Percentiles rank a stretch among this genome's conserved stretches.
phyloP scores from a whole-genome alignment of 192 early-diverging fungal genomes.

The Dissophora globulifera region DNA sequence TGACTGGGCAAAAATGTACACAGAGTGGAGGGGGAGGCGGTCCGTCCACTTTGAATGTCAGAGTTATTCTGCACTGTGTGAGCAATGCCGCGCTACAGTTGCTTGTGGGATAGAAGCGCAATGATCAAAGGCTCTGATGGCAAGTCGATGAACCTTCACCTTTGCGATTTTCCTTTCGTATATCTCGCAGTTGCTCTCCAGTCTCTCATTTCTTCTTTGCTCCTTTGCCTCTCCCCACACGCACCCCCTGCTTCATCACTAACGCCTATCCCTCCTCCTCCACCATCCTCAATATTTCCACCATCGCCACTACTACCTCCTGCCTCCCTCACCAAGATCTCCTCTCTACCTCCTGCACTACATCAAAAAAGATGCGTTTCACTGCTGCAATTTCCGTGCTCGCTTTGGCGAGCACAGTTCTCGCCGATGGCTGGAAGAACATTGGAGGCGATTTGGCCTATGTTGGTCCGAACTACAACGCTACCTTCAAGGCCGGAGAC shows the following conservation, averaged over 20 bases:
- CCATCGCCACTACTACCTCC: not conserved
- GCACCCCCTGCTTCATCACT: constrained; percentile 1
- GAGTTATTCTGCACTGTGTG: too few species aligned
- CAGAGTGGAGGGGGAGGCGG: too few species aligned
- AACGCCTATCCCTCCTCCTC: constrained; percentile 2
- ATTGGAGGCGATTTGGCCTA: constrained; percentile 39
- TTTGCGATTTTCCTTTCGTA: too few species aligned
- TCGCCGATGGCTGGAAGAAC: constrained; percentile 34
- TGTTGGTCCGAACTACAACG: constrained; percentile 32
- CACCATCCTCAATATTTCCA: not conserved
- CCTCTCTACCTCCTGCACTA: not conserved
- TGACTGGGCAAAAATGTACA: constrained; percentile 5
- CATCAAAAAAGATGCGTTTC: constrained; percentile 32
- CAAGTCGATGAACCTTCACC: too few species aligned
- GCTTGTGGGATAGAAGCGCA: too few species aligned
- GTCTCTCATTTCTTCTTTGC: constrained; percentile 37
- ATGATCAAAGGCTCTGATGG: too few species aligned
- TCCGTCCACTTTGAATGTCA: too few species aligned
- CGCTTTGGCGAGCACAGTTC: constrained; percentile 20
- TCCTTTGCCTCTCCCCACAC: constrained; percentile 33
- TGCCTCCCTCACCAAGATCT: not conserved
- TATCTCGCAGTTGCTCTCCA: too few species aligned
- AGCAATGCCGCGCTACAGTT: too few species aligned
- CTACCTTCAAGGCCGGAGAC: constrained; percentile 53
- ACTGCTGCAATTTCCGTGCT: constrained; percentile 15